Conservation (phyloP, 345 rosid species). For the Physaria fendleri region DNA sequence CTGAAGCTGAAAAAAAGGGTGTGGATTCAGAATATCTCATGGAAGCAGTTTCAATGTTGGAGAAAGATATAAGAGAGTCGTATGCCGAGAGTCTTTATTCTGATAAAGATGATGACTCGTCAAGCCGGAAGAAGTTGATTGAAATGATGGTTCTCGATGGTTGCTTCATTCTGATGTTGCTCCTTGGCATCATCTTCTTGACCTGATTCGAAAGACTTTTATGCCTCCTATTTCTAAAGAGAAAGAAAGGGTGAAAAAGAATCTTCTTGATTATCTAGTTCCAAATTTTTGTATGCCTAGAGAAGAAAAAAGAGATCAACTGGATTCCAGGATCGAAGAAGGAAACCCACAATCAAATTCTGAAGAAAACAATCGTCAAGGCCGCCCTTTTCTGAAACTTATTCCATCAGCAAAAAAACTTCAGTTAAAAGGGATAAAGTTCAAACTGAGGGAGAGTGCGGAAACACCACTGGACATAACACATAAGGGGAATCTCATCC, state of each 20-base stretch:
- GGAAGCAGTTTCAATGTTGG: background rate
- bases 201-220: background rate
- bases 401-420: background rate
- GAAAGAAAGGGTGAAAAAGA: background rate
- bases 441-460: background rate
- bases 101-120: background rate
- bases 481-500: background rate
- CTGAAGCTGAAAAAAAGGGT: background rate
- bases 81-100: background rate
- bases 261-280: background rate
- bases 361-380: background rate
- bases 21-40: background rate
- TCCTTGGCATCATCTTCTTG: background rate
- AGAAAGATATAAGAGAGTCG: background rate
- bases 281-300: background rate
- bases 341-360: background rate
- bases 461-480: background rate
- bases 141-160: background rate
- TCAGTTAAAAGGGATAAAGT: background rate
- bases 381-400: background rate
- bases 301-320: background rate
- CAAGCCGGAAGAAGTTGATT: background rate
- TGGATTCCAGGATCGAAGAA: background rate
- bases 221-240: background rate
- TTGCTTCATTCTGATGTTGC: background rate